A percentile compares a stretch with the other conserved stretches of the same genome.
Conservation (phyloP, 2,329 filamentous ascomycete species). For the Eurotiales sp. region DNA sequence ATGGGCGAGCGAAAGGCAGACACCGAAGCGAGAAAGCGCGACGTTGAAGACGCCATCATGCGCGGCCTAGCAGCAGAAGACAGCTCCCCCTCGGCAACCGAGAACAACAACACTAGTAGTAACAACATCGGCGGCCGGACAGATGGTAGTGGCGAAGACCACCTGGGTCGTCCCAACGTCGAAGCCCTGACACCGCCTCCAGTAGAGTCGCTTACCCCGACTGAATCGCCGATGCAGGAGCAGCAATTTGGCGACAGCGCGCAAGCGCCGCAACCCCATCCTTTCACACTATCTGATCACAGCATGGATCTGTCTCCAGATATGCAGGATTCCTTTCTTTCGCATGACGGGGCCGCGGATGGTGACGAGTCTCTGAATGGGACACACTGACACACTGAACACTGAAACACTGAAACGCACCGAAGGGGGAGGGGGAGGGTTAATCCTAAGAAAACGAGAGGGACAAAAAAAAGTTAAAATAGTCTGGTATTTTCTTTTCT, state of each 20-base stretch:
- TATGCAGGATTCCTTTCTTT: constrained; percentile 22
- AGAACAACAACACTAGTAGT: too few relatives aligned
- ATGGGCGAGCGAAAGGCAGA: constrained; percentile 64
- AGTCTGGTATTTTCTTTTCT: constrained; percentile 40
- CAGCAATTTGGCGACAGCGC: background rate
- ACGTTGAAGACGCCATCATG: constrained; percentile 90
- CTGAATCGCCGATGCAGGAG: constrained; percentile 44
- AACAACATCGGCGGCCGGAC: too few relatives aligned
- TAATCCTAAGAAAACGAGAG: background rate
- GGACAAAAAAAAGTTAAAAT: too few relatives aligned
- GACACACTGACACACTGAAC: constrained; percentile 26
- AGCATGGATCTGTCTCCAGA: constrained; percentile 24
- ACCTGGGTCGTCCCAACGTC: constrained; percentile 64
- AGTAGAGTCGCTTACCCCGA: constrained; percentile 53
- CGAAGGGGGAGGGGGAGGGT: too few relatives aligned
- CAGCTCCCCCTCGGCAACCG: too few relatives aligned
- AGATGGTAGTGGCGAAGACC: too few relatives aligned
- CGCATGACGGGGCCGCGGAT: constrained; percentile 19
- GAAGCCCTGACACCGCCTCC: constrained; percentile 83
- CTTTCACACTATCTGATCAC: constrained; percentile 14
- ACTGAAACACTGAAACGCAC: too few relatives aligned
- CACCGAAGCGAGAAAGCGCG: constrained; percentile 77
- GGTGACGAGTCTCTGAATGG: constrained; percentile 24
- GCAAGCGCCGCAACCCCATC: constrained; percentile 9
- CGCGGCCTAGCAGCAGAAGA: constrained; percentile 67